Percentiles rank a stretch among this genome's conserved stretches.
Conservation (phyloP, 1,284 basidiomycete genomes). For the Apiotrichum akiyoshidainum region DNA sequence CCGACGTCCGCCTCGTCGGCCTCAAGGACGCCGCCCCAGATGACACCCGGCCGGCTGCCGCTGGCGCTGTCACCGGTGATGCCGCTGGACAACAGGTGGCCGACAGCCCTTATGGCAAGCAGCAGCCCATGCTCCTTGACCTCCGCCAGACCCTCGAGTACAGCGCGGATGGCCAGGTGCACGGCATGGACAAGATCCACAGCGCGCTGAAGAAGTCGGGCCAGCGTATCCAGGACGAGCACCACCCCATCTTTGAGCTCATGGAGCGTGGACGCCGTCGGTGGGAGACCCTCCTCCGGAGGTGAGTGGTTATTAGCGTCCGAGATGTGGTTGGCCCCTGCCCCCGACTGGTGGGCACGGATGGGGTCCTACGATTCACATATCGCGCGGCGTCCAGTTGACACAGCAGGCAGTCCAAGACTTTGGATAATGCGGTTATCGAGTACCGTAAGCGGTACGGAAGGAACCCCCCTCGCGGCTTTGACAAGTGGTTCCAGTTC, state of each 20-base stretch:
- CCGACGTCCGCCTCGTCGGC: not conserved
- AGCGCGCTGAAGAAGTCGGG: conserved; percentile 12
- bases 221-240: conserved; percentile 10
- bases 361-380: not conserved
- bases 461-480: conserved; percentile 52
- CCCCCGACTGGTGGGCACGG: too few species aligned
- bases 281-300: conserved; percentile 38
- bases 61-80: too few species aligned
- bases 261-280: conserved; percentile 34
- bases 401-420: conserved; percentile 42
- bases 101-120: not conserved
- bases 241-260: conserved; percentile 46
- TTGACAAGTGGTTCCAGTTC: conserved; percentile 51
- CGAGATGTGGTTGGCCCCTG: too few species aligned
- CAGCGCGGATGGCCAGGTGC: conserved; percentile 30
- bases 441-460: conserved; percentile 51
- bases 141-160: conserved; percentile 19
- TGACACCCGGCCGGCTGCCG: too few species aligned
- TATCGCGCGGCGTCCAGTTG: not conserved
- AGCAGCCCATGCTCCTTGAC: not conserved
- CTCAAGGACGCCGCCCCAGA: not conserved
- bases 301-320: conserved; percentile 26
- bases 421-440: conserved; percentile 46
- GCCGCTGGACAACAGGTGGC: not conserved
- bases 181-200: conserved; percentile 33